Conservation (phyloP, 2,329 filamentous ascomycete genomes). For the Epichloe gansuensis region DNA sequence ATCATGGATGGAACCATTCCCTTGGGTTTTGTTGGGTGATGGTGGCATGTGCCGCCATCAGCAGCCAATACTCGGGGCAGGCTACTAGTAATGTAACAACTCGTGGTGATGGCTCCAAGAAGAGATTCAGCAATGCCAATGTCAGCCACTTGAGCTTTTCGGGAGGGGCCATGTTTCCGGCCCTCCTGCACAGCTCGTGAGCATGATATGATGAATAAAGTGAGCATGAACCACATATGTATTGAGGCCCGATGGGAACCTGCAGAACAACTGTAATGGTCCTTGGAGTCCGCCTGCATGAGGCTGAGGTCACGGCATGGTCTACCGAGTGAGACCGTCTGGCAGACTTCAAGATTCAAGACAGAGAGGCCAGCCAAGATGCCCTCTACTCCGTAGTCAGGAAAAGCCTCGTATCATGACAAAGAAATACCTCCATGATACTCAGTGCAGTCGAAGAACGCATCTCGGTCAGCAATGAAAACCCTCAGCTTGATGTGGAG, state of each 20-base stretch:
- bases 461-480: not conserved
- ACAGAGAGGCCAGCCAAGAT: too few relatives aligned
- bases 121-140: not conserved
- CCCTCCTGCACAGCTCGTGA: too few relatives aligned
- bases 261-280: too few relatives aligned
- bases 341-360: too few relatives aligned
- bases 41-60: not conserved
- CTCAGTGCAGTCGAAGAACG: not conserved
- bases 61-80: not conserved
- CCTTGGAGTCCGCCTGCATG: not conserved
- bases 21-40: not conserved
- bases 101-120: too few relatives aligned
- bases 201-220: not conserved
- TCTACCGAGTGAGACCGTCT: not conserved
- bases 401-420: too few relatives aligned
- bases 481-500: not conserved
- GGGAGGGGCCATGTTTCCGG: too few relatives aligned
- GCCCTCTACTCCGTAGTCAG: too few relatives aligned
- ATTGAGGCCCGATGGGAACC: not conserved
- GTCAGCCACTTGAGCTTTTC: not conserved
- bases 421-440: too few relatives aligned
- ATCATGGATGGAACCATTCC: not conserved
- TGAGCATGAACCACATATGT: not conserved
- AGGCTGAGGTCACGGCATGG: not conserved
- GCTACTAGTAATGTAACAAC: too few relatives aligned